Conservation (phyloP, 306 rosid genomes). For the Alnus glutinosa region DNA sequence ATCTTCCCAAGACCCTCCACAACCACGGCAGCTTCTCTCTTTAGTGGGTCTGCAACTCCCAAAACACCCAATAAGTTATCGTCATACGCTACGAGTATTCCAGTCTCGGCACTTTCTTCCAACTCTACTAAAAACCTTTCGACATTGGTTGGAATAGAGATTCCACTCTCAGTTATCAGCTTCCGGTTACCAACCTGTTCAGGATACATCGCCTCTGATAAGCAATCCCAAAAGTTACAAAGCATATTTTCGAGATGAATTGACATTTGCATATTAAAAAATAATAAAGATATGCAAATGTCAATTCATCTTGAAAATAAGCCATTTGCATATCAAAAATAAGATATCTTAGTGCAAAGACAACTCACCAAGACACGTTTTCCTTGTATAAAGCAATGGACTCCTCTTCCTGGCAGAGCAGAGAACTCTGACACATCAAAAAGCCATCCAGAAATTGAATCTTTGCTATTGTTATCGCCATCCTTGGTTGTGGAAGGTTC, state of each 20-base stretch:
- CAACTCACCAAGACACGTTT: constrained; percentile 62
- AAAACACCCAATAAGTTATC: constrained; percentile 65
- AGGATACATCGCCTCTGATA: constrained; percentile 24
- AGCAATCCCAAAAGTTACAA: constrained; percentile 32
- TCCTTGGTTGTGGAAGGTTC: constrained; percentile 56
- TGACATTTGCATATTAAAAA: constrained; percentile 11
- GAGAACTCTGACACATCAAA: constrained; percentile 72
- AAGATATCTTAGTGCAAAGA: constrained; percentile 12
- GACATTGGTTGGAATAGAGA: constrained; percentile 62
- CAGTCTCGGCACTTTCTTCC: constrained; percentile 90
- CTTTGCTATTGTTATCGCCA: constrained; percentile 39
- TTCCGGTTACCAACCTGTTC: constrained; percentile 90
- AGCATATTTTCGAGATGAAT: constrained; percentile 6
- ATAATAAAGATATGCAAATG: too few relatives aligned
- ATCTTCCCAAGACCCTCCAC: constrained; percentile 86
- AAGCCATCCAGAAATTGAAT: constrained; percentile 70
- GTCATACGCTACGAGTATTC: constrained; percentile 74
- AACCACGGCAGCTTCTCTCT: constrained; percentile 94
- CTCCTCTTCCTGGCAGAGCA: constrained; percentile 87
- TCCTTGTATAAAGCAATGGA: constrained; percentile 68
- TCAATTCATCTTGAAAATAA: too few relatives aligned
- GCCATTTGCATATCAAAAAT: constrained; percentile 9
- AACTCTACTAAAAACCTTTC: constrained; percentile 76
- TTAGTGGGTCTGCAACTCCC: constrained; percentile 94
- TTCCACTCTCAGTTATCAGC: constrained; percentile 76